Evolutionary conservation across 1,139 yeast species (phyloP).

Genomic region (Geotrichum citri-aurantii): DNA sequence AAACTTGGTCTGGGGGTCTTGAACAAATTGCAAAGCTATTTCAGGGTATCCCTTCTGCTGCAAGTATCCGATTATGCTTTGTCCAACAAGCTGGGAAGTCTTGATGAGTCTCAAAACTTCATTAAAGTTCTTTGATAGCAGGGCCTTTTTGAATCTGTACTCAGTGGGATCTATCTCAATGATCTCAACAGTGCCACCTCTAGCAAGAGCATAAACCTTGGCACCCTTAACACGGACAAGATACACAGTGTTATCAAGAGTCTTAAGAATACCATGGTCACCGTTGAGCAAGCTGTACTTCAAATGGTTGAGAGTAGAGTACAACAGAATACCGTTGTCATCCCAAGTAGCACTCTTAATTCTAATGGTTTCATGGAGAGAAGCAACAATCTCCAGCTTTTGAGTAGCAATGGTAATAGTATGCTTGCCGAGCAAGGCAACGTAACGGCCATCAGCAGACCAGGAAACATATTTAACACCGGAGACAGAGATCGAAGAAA

Average conservation of each 20-base stretch:
- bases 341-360: constrained; percentile 99
- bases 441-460: constrained; percentile 82
- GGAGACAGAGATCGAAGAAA: constrained; percentile 58
- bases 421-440: constrained; percentile 89
- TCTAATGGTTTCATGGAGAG: constrained; percentile 94
- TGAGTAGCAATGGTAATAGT: constrained; percentile 82
- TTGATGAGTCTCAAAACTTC: constrained; percentile 89
- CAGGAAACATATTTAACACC: constrained; percentile 84
- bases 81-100: constrained; percentile 90
- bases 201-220: constrained; percentile 71
- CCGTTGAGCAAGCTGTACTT: constrained; percentile 91
- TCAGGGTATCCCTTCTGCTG: constrained; percentile 91
- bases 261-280: constrained; percentile 89
- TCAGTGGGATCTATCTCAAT: constrained; percentile 90
- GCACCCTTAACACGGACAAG: constrained; percentile 66
- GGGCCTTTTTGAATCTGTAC: constrained; percentile 89
- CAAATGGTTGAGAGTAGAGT: constrained; percentile 92
- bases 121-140: constrained; percentile 81
- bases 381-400: constrained; percentile 69
- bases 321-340: constrained; percentile 82
- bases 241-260: constrained; percentile 86
- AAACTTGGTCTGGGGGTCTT: constrained; percentile 93
- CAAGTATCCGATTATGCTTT: constrained; percentile 89
- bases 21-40: constrained; percentile 88
- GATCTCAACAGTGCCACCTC: constrained; percentile 79